Evolutionary conservation across 352 stramenopile genomes (phyloP), one percentile per base, ranked within the genome.

Genomic region (Pythium aquatile): DNA sequence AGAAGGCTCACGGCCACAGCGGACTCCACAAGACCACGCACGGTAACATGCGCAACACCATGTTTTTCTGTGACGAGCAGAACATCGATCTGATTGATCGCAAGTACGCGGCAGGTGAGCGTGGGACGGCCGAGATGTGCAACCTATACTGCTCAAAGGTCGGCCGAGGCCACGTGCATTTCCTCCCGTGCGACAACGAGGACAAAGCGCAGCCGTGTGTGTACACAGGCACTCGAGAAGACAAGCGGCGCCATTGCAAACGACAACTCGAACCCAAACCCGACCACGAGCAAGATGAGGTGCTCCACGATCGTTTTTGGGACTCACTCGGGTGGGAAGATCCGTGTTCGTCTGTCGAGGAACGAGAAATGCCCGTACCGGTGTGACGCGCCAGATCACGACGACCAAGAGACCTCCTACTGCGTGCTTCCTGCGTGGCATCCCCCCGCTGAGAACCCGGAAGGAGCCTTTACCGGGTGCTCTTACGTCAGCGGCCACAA

Each of bases 131-230:
- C 3, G 83, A 94, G 54, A 93, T 93, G 81, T 94, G 83, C 58
- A 91, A 88, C 32, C 58, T 93, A 20, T 93, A 83, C 63, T 94
- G 81, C 64, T 81, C 82, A 7, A 91, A 91, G 62, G 92, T 88
- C 77, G 86, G 83, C 46, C 83, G 80, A 16, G 73, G 76, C 9
- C 83, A 94, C 40, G 81, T 93, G 6, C 84, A 93, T 58, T 94
- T 90, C 40, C 46, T 94, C 16, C 65, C 81, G 4, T 94, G 85
- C 35, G 74, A 89, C 1, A 75, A 90, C 37, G 42, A 57, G 0
- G 71, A 32, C 13, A 62, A 68, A 17, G 52, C 11, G 0, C 67
- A 55, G 10, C 9, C 24, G 3, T 93, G 82, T 32, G 77, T 91
- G 24, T 88, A 89, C 54, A 71, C 66, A 9, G 83, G 77, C 5